Evolutionary conservation across 2,329 filamentous ascomycete genomes (phyloP), one percentile per base, ranked within the genome.

Genomic region (Metarhizium robertsii): DNA sequence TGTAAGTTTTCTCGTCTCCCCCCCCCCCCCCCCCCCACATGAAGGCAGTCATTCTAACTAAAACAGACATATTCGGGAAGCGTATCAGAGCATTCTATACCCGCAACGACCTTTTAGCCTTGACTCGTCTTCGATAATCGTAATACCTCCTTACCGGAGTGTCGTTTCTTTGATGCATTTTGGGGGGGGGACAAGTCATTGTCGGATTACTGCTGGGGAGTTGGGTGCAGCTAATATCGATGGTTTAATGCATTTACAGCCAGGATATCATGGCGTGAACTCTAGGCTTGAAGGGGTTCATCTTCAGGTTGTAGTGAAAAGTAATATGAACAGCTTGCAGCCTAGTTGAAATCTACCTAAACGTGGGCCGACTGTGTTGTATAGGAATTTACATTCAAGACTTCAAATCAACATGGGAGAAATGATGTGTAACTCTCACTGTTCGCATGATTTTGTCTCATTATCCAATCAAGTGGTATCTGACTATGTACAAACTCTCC

Each of bases 21-120:
- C n/a, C n/a, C n/a, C n/a, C n/a, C n/a, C n/a, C n/a, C n/a, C n/a
- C n/a, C n/a, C n/a, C 11, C 16, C 7, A 3, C 10, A 4, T 6
- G 16, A 13, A 6, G 18, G 18, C 42, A 3, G 16, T 13, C 40
- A 16, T 38, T 36, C 56, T 59, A 49, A 64, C 43, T n/a, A 16
- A 50, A 49, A 6, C 60, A 91, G 88, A 94, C 69, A 70, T 94
- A 14, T 87, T 85, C 61, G 90, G 90, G 8, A 95, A 95, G 73
- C 78, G 81, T 55, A 86, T 89, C 59, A 79, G 90, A 52, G 83
- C 82, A 20, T 91, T 87, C 67, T 92, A 88, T 65, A 77, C 88
- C 60, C 79, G 84, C n/a, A 79, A 92, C 66, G 85, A 94, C 68
- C 73, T 92, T 29, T 71, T 94, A 46, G 66, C 66, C 4, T 58